A percentile compares a stretch with the other conserved stretches of the same genome.
Conservation (phyloP, 352 stramenopile species). For the Globisporangium abappressorium region DNA sequence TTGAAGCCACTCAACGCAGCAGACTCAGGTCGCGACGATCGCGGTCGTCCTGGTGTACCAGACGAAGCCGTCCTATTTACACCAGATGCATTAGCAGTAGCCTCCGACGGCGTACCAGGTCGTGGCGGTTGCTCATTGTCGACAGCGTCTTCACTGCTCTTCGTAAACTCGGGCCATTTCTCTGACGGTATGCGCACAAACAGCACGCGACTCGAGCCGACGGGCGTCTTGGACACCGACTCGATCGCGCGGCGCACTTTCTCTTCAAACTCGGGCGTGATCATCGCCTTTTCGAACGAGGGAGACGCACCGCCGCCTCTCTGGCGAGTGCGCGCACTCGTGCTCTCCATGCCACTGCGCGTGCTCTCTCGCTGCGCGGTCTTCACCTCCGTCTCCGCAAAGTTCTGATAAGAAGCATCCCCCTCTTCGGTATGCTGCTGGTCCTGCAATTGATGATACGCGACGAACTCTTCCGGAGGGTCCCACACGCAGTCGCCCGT, state of each 20-base stretch:
- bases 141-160: background rate
- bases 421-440: background rate
- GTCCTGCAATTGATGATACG: slow-evolving; percentile 30
- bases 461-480: slow-evolving; percentile 46
- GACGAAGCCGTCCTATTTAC: background rate
- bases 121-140: slow-evolving; percentile 4
- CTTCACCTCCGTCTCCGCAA: background rate
- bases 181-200: slow-evolving; percentile 40
- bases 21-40: slow-evolving; percentile 4
- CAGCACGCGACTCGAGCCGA: slow-evolving; percentile 41
- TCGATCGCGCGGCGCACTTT: slow-evolving; percentile 52
- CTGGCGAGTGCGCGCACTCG: background rate
- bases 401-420: background rate
- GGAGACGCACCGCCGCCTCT: too few species aligned
- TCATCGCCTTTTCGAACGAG: slow-evolving; percentile 6
- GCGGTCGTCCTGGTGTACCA: background rate
- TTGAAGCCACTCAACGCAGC: slow-evolving; percentile 1
- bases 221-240: slow-evolving; percentile 34
- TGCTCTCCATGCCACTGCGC: background rate
- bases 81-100: background rate
- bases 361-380: background rate
- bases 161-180: slow-evolving; percentile 13
- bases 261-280: slow-evolving; percentile 52
- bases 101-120: background rate
- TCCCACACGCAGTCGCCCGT: slow-evolving; percentile 70